A percentile compares a stretch with the other conserved stretches of the same genome.
Evolutionary conservation across 805 yeast species (phyloP).

Genomic region (Scheffersomyces coipomensis): DNA sequence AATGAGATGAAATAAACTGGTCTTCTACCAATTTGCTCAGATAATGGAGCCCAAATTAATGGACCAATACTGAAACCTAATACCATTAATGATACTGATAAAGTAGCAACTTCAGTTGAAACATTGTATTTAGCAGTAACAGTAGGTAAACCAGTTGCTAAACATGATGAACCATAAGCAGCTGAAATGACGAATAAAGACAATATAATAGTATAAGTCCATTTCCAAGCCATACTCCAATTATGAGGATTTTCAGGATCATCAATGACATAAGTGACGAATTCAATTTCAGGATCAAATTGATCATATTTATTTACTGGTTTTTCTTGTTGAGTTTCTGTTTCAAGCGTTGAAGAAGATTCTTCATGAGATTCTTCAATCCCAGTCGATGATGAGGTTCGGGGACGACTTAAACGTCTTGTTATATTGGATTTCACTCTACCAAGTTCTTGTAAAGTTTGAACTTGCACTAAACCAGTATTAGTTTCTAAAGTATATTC

Average conservation of each 20-base stretch:
- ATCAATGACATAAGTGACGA: conserved; percentile 74
- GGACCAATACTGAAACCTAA: conserved; percentile 88
- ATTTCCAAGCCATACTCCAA: conserved; percentile 59
- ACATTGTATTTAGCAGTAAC: conserved; percentile 68
- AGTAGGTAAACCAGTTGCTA: conserved; percentile 79
- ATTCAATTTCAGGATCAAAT: conserved; percentile 68
- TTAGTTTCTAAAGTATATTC: conserved; percentile 86
- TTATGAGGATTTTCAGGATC: conserved; percentile 92
- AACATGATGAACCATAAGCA: conserved; percentile 91
- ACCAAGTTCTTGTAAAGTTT: conserved; percentile 68
- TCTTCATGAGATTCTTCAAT: conserved; percentile 6
- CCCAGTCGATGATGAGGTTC: background rate
- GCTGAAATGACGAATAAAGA: conserved; percentile 80
- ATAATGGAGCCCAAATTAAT: conserved; percentile 82
- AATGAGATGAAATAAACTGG: conserved; percentile 80
- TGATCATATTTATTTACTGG: conserved; percentile 11
- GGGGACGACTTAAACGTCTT: conserved; percentile 1
- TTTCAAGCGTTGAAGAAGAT: conserved; percentile 3
- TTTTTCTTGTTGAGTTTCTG: conserved; percentile 9
- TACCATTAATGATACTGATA: conserved; percentile 85
- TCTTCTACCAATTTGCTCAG: conserved; percentile 83
- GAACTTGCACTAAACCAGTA: conserved; percentile 83
- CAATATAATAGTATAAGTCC: conserved; percentile 67
- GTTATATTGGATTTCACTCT: conserved; percentile 30
- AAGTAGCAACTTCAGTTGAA: conserved; percentile 71